Base-by-base conservation (phyloP, 768 basidiomycete species). In the Boletales sp. region DNA sequence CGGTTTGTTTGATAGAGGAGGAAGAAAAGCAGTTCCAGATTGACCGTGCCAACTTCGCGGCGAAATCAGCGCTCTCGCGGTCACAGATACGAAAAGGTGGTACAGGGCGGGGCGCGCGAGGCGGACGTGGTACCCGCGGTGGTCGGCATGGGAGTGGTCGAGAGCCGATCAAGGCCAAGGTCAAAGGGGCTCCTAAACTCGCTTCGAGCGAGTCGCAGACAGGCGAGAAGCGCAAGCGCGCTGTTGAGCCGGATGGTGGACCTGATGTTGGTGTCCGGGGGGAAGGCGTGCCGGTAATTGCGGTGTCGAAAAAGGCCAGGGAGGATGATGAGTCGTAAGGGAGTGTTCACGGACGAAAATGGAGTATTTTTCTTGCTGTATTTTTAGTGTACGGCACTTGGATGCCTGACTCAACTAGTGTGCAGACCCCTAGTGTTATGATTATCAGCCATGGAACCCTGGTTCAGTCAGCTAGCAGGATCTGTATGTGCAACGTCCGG, bases 151-250 rank as follows among this genome's bases (percentile, higher is more conserved):
- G 62, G 0, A 61, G 67, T 36, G 57, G 65, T 39, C 53, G 61
- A 41, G 55, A 47, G 2, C 61, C 49, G 37, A 37, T 47, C 14
- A 64, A 50, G 39, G 43, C 44, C 33, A 55, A 53, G 18, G 53
- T 50, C 15, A 59, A 47, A 4, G 55, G 51, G 10, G 61, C 54
- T 5, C 51, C 53, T 11, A 57, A 70, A 11, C 44, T 63, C 17
- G 53, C 59, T 3, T 60, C 58, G 11, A 72, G 63, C 5, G 77
- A 72, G 8, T 81, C 80, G 37, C 72, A 72, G 51, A 65, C 71
- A 2, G 87, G 86, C 28, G 86, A 86, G 56, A 91, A 91, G 72
- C 74, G 88, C 51, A 91, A 90, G 65, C 79, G 86, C 35, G 82
- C 77, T 1, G 74, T 87, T 0, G 88, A 90, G 61, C 87, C 87